Evolutionary conservation across 306 rosid genomes (phyloP).

Genomic region (Neltuma alba): DNA sequence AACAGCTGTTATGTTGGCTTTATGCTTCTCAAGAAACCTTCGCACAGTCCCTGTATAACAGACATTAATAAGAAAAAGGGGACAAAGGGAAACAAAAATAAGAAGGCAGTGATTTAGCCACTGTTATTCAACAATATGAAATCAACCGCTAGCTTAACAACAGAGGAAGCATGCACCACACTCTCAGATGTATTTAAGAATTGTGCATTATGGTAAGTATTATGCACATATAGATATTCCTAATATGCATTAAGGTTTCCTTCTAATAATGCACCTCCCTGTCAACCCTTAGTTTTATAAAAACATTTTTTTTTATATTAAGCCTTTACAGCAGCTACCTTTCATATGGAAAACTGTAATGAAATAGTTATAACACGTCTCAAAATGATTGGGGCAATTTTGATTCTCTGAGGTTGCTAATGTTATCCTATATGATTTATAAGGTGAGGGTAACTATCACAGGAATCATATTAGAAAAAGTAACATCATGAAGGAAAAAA

Average conservation of each 20-base stretch:
- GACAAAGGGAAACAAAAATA: conserved; percentile 1
- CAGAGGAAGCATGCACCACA: conserved; percentile 19
- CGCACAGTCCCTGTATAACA: conserved; percentile 83
- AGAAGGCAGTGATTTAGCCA: conserved; percentile 24
- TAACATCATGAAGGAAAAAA: conserved; percentile 33
- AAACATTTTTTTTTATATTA: conserved; percentile 21
- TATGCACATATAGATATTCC: neutral
- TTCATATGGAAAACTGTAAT: conserved; percentile 18
- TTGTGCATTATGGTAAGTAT: conserved; percentile 11
- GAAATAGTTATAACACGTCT: conserved; percentile 10
- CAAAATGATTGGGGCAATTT: conserved; percentile 19
- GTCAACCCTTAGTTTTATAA: conserved; percentile 1
- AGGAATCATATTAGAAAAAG: conserved; percentile 26
- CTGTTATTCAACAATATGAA: conserved; percentile 23
- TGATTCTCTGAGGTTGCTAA: conserved; percentile 28
- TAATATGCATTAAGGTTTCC: conserved; percentile 18
- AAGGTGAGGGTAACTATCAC: conserved; percentile 26
- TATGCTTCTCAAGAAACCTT: conserved; percentile 93
- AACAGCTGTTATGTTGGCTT: conserved; percentile 78
- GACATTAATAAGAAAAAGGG: conserved; percentile 25
- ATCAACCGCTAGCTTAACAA: conserved; percentile 17
- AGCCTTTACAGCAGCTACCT: conserved; percentile 14
- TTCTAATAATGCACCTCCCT: conserved; percentile 9
- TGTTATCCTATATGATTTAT: conserved; percentile 30
- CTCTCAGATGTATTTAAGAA: conserved; percentile 28